Base-by-base conservation (phyloP, 2,329 filamentous ascomycete genomes). In the Trichoderma atrobrunneum region DNA sequence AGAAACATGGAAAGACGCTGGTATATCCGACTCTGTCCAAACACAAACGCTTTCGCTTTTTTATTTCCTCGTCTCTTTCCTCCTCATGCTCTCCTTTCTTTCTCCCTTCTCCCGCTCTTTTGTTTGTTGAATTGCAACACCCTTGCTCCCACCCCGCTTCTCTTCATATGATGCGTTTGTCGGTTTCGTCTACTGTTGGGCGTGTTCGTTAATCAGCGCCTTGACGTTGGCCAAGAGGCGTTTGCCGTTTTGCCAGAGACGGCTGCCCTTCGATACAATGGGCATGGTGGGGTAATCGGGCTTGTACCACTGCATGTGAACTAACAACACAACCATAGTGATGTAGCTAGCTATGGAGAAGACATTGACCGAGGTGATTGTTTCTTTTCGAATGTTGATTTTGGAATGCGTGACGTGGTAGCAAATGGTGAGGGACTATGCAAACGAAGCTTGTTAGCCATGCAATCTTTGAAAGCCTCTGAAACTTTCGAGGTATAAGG, bases 321-420 rank as follows among this genome's bases (percentile, higher is more conserved):
- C 81, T 24, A 94, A 84, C 65, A 94, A 82, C 12, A 88, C 87
- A 68, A 90, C 87, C 90, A 94, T 92, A 82, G 89, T 93, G 76
- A 93, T 87, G 82, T 93, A 94, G 81, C 90, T 92, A 48, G 91
- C 90, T 74, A 92, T 89, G 66, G 91, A 93, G 78, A 94, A 93
- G 74, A 94, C 90, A 76, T 90, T 90, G 74, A 94, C 87, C n/a
- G 91, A 93, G 11, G 91, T 91, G 61, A 90, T 90, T 1, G 92
- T 94, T 82, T 94, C 92, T 78, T 92, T 93, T 78, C 91, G 89
- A 76, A 94, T 94, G 77, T 90, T 93, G 79, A 93, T 92, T 78
- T 92, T 92, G 76, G 92, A 90, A 80, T 94, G 91, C 16, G 91
- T 93, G 73, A 92, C 85, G 79, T 94, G 92, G 81, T 95, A 94